These are phyloP conservation scores for Heracleum sosnowskyi DNA, from an alignment of 129 eudicot species.

Conservation along the genomic window DNA sequence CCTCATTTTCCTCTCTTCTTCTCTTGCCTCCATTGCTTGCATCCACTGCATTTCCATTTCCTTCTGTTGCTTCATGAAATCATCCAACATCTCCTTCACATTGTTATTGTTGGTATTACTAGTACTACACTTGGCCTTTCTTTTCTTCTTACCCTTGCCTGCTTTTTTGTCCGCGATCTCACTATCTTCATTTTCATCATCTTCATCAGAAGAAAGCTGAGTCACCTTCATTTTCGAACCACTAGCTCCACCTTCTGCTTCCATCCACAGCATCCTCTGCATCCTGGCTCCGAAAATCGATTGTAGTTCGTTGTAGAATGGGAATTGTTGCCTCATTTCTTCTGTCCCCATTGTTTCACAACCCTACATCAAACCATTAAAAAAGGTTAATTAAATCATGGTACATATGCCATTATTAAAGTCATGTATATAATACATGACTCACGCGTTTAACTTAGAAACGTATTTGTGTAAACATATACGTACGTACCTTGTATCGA, in stretches of 20 bases:
- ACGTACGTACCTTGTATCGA: constrained; percentile 55
- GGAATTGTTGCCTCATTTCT: constrained; percentile 62
- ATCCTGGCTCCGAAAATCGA: constrained; percentile 56
- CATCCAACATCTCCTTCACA: constrained; percentile 62
- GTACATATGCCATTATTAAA: background rate
- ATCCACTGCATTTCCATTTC: constrained; percentile 70
- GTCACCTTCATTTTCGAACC: constrained; percentile 36
- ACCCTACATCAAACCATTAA: constrained; percentile 33
- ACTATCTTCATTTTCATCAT: constrained; percentile 49
- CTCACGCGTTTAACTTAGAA: background rate
- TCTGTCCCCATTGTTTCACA: constrained; percentile 70
- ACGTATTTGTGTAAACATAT: background rate
- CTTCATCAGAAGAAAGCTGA: constrained; percentile 65
- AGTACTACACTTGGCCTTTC: constrained; percentile 19
- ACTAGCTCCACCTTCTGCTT: constrained; percentile 38
- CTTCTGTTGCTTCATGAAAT: constrained; percentile 70
- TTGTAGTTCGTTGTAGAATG: constrained; percentile 67
- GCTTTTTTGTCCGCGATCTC: constrained; percentile 19
- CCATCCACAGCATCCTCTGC: constrained; percentile 83
- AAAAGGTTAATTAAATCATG: background rate
- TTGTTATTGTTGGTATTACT: constrained; percentile 5
- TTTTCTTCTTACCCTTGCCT: constrained; percentile 32
- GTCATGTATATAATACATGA: background rate
- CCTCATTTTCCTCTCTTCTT: constrained; percentile 60
- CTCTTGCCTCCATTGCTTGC: constrained; percentile 47